Base-by-base conservation (phyloP, 1,284 basidiomycete genomes). In the Cutaneotrichosporon sp. region DNA sequence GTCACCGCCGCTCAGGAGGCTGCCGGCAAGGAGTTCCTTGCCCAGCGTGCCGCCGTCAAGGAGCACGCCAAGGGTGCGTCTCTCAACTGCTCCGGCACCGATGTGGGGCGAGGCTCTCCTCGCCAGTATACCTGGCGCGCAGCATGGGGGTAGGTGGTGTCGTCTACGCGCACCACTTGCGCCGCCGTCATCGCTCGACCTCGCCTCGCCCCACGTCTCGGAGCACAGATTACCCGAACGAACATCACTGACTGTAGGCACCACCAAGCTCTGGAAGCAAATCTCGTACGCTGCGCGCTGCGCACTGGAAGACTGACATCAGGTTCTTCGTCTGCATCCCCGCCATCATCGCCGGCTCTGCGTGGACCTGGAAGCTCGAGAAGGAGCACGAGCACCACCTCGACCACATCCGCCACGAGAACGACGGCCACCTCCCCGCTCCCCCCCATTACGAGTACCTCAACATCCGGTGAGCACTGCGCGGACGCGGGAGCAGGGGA, bases 291-390 rank as follows among this genome's bases (percentile, higher is more conserved):
- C 35, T 29, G 6, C 50, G 14, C 8, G n/a, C 14, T 16, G 12
- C 20, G 20, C 29, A 35, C 14, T 9, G n/a, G n/a, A n/a, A n/a
- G 14, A 38, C 34, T 46, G 20, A 51, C 42, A 12, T n/a, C 51
- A 69, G 66, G 44, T 69, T 66, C 61, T 74, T 64, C 64, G 66
- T 72, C 55, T 71, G 68, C 55, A 58, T 71, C 46, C 71, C 71
- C 53, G 70, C 61, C 49, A 54, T 61, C 52, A 49, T 68, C 38
- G 61, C 62, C 45, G 63, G 63, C 53, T 57, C 59, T 16, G 32
- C 61, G 37, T 74, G 69, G 68, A 65, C 64, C 44, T 74, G 61
- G 57, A 68, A 71, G 61, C 59, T 67, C 35, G 71, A 74, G 61
- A 41, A 62, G 26, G 71, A 66, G 34, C 71, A 74, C 65, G 57